Percentiles rank a stretch among this genome's conserved stretches.
Conservation (phyloP, 2,329 filamentous ascomycete species). For the Colletotrichum phormii region DNA sequence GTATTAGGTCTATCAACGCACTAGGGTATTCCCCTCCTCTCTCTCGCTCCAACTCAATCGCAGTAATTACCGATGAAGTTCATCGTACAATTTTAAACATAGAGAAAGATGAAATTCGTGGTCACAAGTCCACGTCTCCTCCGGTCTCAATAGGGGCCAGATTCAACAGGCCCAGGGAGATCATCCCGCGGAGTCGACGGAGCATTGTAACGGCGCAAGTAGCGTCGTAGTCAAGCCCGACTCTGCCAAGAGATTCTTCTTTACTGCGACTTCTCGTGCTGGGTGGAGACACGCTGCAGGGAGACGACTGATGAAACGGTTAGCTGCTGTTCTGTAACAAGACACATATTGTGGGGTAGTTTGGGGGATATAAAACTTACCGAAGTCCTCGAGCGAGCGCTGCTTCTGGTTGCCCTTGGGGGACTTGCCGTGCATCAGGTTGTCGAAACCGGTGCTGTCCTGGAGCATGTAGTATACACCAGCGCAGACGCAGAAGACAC, state of each 20-base stretch:
- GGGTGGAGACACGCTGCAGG: conserved; percentile 88
- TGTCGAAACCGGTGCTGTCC: conserved; percentile 85
- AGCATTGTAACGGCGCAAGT: neutral
- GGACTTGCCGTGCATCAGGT: conserved; percentile 92
- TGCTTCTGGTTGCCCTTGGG: conserved; percentile 86
- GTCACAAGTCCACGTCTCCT: conserved; percentile 20
- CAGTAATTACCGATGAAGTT: conserved; percentile 37
- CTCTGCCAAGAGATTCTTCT: conserved; percentile 11
- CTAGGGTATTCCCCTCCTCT: conserved; percentile 32
- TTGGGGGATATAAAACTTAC: conserved; percentile 63
- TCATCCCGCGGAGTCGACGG: conserved; percentile 15
- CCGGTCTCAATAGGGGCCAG: conserved; percentile 32
- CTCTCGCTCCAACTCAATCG: conserved; percentile 23
- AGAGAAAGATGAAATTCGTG: conserved; percentile 20
- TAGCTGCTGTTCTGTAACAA: conserved; percentile 51
- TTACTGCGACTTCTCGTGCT: conserved; percentile 90
- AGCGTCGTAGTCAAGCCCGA: conserved; percentile 7
- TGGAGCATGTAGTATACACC: conserved; percentile 82
- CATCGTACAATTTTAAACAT: conserved; percentile 39
- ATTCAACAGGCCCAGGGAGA: conserved; percentile 30
- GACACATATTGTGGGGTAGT: conserved; percentile 11
- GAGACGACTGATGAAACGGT: conserved; percentile 76
- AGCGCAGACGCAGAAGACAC: conserved; percentile 87
- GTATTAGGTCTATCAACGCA: conserved; percentile 35
- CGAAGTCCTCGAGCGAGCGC: conserved; percentile 86